These are phyloP conservation scores for Tolypocladium tropicale DNA, from an alignment of 2,329 filamentous ascomycete genomes.

Conservation along the genomic window DNA sequence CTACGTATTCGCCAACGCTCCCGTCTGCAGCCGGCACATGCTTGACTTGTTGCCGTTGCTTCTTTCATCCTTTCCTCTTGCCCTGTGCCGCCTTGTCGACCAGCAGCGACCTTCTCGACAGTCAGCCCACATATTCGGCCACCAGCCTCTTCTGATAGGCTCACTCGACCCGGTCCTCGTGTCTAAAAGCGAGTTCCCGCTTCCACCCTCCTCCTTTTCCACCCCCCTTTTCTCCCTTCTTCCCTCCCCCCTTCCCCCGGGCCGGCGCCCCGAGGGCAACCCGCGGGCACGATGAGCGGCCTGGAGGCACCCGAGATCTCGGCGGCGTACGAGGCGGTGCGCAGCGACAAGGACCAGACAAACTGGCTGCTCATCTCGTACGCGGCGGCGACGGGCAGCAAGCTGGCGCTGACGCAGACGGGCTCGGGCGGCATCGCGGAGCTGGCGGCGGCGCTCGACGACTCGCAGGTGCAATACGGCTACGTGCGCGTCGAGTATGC, in stretches of 20 bases:
- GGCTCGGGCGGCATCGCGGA: conserved; percentile 52
- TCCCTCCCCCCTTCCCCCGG: too few relatives aligned
- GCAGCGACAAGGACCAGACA: conserved; percentile 52
- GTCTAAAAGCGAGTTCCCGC: too few relatives aligned
- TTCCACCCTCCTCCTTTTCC: too few relatives aligned
- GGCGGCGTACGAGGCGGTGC: conserved; percentile 56
- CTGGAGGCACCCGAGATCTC: conserved; percentile 48
- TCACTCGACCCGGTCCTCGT: neutral
- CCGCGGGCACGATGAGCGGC: conserved; percentile 37
- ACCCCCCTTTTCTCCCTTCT: too few relatives aligned
- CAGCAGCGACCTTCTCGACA: neutral
- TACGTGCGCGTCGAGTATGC: conserved; percentile 59
- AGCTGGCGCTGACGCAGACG: conserved; percentile 43
- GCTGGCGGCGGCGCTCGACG: conserved; percentile 44
- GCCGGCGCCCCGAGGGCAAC: neutral
- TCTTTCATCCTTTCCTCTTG: neutral
- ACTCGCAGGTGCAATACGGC: conserved; percentile 53
- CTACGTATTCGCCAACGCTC: neutral
- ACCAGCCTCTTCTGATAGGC: neutral
- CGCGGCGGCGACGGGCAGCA: conserved; percentile 42
- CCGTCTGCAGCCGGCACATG: neutral
- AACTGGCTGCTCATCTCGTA: conserved; percentile 61
- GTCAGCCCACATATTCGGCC: neutral
- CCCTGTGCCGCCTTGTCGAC: neutral
- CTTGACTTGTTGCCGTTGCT: neutral